Base-by-base conservation (phyloP, 495 filamentous ascomycete species). In the Aspergillus mulundensis region DNA sequence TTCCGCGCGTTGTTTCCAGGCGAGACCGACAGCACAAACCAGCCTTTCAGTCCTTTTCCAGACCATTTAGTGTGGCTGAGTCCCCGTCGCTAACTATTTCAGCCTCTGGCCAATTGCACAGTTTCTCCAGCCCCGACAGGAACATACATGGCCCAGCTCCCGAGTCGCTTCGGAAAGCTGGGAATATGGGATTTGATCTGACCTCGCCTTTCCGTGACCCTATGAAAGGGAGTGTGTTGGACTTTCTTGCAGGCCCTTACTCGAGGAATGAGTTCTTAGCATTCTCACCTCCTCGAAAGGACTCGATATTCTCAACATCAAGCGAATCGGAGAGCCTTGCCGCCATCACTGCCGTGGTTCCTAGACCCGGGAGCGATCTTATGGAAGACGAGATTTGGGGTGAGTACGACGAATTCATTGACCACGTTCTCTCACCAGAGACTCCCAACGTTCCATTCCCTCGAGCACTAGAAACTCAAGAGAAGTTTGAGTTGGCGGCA, bases 371-470 rank as follows among this genome's bases (percentile, higher is more conserved):
- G 25, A 78, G 81, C 7, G 82, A 77, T 7, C 77, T 84, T 5
- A 84, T 75, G 15, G 87, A 91, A 60, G 94, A 97, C 62, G 94
- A 97, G 63, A 80, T 96, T 16, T 98, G 94, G 94, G 84, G 87
- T 38, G 91, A 98, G 68, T 97, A 94, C 59, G 86, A 97, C 66
- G 94, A 97, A 64, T 75, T 95, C 15, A 81, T 97, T 50, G 88
- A 88, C 58, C 83, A 90, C 43, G 83, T 87, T 12, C 75, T 83
- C 15, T 83, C 83, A 0, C 80, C 84, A 14, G 70, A 76, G 2
- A 64, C 67, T 16, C 61, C 70, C n/a, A 60, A 65, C 24, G 38
- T 63, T 0, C 34, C 57, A 7, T 53, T 53, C 2, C 18, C 65
- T 7, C 46, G 1, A 1, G 53, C 59, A 24, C 14, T 51, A 1